Base-by-base conservation (phyloP, 2,329 filamentous ascomycete species). In the Trichoderma guizhouense region DNA sequence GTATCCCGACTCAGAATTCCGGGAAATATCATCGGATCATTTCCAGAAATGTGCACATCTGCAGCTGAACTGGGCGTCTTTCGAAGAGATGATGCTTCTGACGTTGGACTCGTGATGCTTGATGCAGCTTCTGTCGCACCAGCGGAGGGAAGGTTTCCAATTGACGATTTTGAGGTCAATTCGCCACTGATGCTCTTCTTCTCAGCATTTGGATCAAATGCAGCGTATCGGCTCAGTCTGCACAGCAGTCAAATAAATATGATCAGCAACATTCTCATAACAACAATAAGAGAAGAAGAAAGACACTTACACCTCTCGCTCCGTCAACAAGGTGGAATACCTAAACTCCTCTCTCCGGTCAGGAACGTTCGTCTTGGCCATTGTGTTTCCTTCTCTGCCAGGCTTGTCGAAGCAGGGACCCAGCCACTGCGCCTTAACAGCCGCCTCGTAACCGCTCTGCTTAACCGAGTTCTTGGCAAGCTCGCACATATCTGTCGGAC, bases 401-500 rank as follows among this genome's bases (percentile, higher is more conserved):
- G 93, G 92, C 55, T 92, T 84, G 78, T 92, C 86, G 80, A 91
- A 98, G 74, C 93, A 89, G 28, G 87, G 85, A 1, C 96, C 96
- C 6, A 99, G 84, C 95, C 95, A 99, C 80, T 94, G 90, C 78
- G 95, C 90, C 83, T 99, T 99, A 77, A 98, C 86, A 18, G 90
- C 88, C 76, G 92, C 86, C 80, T 99, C 96, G 78, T 97, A 99
- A 6, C 96, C 96, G 79, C 94, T 97, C 81, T 99, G 96, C 77
- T 92, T 90, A 55, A 99, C 96, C 11, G 94, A 97, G 80, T 98
- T 95, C 83, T 97, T 97, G 26, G 96, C 96, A 72, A 99, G 83
- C 82, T 99, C 96, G 79, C 96, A 99, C 96, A 99, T 99, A 78
- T 99, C 96, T 5, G 98, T 95, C 0, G 95, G 92, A 78, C 91